These are phyloP conservation scores for Xylariales sp. DNA, from an alignment of 2,329 filamentous ascomycete genomes.

Conservation along the genomic window DNA sequence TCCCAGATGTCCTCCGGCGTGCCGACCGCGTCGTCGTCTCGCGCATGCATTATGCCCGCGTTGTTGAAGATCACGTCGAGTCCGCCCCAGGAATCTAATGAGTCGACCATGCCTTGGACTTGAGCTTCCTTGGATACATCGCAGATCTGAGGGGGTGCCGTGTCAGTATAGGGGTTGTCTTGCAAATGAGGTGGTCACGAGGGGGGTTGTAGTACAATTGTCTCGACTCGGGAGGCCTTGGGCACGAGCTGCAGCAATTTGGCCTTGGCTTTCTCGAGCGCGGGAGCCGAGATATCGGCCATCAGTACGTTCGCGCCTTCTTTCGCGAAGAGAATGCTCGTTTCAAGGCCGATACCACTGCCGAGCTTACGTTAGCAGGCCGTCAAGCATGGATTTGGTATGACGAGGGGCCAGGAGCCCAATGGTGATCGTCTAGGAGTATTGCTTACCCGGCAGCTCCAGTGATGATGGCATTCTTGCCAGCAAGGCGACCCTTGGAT, in stretches of 20 bases:
- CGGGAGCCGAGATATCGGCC: conserved; percentile 83
- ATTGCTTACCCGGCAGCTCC: conserved; percentile 85
- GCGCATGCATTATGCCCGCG: conserved; percentile 93
- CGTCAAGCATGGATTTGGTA: not conserved
- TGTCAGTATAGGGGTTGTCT: conserved; percentile 9
- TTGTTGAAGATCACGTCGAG: conserved; percentile 97
- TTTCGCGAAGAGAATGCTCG: conserved; percentile 86
- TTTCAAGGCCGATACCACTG: conserved; percentile 94
- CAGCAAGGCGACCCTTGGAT: conserved; percentile 62
- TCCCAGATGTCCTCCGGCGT: conserved; percentile 95
- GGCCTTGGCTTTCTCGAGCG: conserved; percentile 78
- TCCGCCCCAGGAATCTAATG: conserved; percentile 85
- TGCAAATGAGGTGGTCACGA: not conserved
- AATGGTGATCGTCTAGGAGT: not conserved
- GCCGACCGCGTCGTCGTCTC: conserved; percentile 81
- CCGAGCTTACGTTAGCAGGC: conserved; percentile 9
- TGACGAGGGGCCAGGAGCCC: not conserved
- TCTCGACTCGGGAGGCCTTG: conserved; percentile 69
- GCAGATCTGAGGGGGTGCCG: conserved; percentile 59
- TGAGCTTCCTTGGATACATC: conserved; percentile 90
- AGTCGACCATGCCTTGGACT: conserved; percentile 78
- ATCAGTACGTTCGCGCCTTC: conserved; percentile 89
- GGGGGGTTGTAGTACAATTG: conserved; percentile 54
- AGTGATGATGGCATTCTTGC: conserved; percentile 79
- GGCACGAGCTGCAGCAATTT: conserved; percentile 82